Conservation (phyloP, 306 rosid genomes). For the Vigna mungo region DNA sequence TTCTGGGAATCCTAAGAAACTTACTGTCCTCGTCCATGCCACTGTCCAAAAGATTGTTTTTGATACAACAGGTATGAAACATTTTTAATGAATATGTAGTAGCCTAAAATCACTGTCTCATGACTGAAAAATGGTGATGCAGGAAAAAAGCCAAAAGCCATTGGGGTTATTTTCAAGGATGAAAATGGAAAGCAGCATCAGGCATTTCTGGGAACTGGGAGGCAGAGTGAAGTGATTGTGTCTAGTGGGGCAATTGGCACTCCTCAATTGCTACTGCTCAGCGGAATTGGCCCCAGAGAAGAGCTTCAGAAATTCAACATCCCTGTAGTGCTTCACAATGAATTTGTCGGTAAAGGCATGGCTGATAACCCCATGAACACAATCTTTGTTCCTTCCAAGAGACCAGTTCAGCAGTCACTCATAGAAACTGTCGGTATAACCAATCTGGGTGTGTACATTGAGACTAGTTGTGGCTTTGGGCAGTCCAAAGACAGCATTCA, state of each 20-base stretch:
- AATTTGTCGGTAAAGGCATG: slow-evolving; percentile 84
- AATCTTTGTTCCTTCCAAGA: slow-evolving; percentile 67
- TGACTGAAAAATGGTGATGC: neutral
- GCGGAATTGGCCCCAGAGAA: slow-evolving; percentile 83
- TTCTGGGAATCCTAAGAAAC: slow-evolving; percentile 65
- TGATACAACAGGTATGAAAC: slow-evolving; percentile 49
- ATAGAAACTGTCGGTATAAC: slow-evolving; percentile 85
- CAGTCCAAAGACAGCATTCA: slow-evolving; percentile 80
- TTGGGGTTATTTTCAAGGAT: slow-evolving; percentile 79
- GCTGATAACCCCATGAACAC: slow-evolving; percentile 91
- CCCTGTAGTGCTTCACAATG: slow-evolving; percentile 65
- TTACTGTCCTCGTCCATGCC: slow-evolving; percentile 71
- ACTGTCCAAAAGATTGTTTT: slow-evolving; percentile 76
- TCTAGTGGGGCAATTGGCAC: slow-evolving; percentile 81
- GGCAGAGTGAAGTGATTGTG: slow-evolving; percentile 70
- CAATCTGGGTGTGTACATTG: slow-evolving; percentile 78
- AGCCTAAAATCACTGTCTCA: no score
- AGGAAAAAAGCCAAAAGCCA: slow-evolving; percentile 71
- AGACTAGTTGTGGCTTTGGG: slow-evolving; percentile 79
- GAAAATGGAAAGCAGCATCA: slow-evolving; percentile 71
- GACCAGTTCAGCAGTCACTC: slow-evolving; percentile 64
- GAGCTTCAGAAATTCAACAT: slow-evolving; percentile 68
- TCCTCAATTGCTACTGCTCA: slow-evolving; percentile 80
- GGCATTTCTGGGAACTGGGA: slow-evolving; percentile 55
- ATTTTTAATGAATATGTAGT: no score